phyloP scores from a whole-genome alignment of 306 rosid species.

The Dalbergia cochinchinensis region DNA sequence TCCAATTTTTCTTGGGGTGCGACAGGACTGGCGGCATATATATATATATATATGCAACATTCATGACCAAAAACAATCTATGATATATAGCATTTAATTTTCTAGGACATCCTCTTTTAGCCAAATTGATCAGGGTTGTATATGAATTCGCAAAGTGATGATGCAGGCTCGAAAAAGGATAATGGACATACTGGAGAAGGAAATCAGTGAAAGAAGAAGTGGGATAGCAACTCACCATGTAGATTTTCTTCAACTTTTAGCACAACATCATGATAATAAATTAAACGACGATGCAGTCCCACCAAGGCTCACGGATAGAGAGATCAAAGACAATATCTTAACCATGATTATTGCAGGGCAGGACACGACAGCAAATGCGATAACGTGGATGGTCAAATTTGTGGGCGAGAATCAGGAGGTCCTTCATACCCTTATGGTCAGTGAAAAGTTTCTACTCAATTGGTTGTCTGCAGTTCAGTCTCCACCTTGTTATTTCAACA shows the following conservation, averaged over 20 bases:
- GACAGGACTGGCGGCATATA: too few relatives aligned
- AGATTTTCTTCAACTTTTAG: constrained; percentile 71
- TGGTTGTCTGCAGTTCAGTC: too few relatives aligned
- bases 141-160: not conserved
- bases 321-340: constrained; percentile 82
- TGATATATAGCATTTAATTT: too few relatives aligned
- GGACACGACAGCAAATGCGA: constrained; percentile 87
- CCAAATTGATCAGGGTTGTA: too few relatives aligned
- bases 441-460: not conserved
- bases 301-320: constrained; percentile 58
- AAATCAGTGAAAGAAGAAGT: constrained; percentile 65
- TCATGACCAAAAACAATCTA: too few relatives aligned
- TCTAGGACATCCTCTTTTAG: too few relatives aligned
- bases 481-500: not conserved
- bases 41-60: too few relatives aligned
- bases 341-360: constrained; percentile 92
- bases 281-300: constrained; percentile 33
- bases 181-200: constrained; percentile 63
- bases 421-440: constrained; percentile 64
- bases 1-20: too few relatives aligned
- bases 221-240: constrained; percentile 38
- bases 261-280: constrained; percentile 42
- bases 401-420: constrained; percentile 75
- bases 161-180: constrained; percentile 77
- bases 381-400: constrained; percentile 92